A percentile compares a stretch with the other conserved stretches of the same genome.
Conservation (phyloP, 306 rosid species). For the Glycine soja region DNA sequence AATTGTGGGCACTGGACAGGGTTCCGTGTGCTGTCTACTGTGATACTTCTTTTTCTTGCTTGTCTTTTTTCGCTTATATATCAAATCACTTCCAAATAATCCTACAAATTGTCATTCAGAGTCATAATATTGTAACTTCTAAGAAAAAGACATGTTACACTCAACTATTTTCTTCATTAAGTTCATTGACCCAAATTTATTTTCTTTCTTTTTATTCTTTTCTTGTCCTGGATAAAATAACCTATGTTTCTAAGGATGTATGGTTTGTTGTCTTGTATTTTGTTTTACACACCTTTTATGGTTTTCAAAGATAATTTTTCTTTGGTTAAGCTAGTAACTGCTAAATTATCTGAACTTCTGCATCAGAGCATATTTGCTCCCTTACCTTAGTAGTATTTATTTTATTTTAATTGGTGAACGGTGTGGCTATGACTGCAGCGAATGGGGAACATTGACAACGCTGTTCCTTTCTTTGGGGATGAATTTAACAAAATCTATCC, state of each 20-base stretch:
- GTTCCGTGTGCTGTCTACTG: slow-evolving; percentile 34
- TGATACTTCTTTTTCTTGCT: background rate
- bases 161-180: slow-evolving; percentile 9
- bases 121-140: slow-evolving; percentile 8
- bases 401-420: slow-evolving; percentile 25
- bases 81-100: slow-evolving; percentile 22
- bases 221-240: too few species aligned
- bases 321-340: background rate
- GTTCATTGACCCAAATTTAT: too few species aligned
- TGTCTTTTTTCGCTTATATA: background rate
- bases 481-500: slow-evolving; percentile 89
- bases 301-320: background rate
- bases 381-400: background rate
- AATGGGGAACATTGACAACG: slow-evolving; percentile 87
- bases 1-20: slow-evolving; percentile 15
- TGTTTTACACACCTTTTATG: too few species aligned
- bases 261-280: too few species aligned
- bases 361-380: slow-evolving; percentile 12
- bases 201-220: too few species aligned
- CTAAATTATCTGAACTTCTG: slow-evolving; percentile 11
- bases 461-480: slow-evolving; percentile 87
- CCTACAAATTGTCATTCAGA: background rate
- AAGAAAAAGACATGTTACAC: background rate
- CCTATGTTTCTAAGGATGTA: too few species aligned
- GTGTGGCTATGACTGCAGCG: slow-evolving; percentile 66